Percentiles rank a stretch among this genome's conserved stretches.
These are phyloP conservation scores for Chrysanthemum makinoi DNA, from an alignment of 129 eudicot genomes.

Conservation along the genomic window DNA sequence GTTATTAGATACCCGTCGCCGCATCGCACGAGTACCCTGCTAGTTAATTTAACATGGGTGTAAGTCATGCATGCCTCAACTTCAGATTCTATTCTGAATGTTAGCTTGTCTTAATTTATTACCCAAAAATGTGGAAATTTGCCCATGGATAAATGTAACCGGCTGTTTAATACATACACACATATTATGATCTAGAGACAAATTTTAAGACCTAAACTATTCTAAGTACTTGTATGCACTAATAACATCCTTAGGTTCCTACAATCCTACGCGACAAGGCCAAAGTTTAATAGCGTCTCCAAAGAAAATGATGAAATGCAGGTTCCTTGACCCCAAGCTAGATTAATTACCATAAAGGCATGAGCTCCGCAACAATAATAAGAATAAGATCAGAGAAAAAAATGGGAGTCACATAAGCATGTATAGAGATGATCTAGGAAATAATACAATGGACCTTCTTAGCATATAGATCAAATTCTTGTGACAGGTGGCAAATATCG, in stretches of 20 bases:
- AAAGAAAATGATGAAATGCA: neutral
- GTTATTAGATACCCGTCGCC: too few species aligned
- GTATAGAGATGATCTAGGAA: neutral
- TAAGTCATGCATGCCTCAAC: too few species aligned
- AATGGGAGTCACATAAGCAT: neutral
- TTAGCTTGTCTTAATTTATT: neutral
- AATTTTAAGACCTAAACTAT: neutral
- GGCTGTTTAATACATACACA: neutral
- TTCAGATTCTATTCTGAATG: neutral
- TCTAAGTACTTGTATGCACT: neutral
- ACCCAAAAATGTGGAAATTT: neutral
- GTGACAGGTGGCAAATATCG: slow-evolving; percentile 23
- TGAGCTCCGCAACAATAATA: too few species aligned
- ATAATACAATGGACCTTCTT: slow-evolving; percentile 10
- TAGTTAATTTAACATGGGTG: too few species aligned
- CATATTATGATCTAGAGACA: neutral
- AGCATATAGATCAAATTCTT: slow-evolving; percentile 1
- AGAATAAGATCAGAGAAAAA: neutral
- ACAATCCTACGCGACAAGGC: neutral
- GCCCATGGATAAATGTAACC: neutral
- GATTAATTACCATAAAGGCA: slow-evolving; percentile 12
- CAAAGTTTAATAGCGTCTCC: neutral
- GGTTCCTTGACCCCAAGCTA: neutral
- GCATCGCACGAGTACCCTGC: too few species aligned
- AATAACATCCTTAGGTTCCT: neutral